phyloP scores from a whole-genome alignment of 1,139 yeast species.

The Nakaseomyces kungkrabaensis region DNA sequence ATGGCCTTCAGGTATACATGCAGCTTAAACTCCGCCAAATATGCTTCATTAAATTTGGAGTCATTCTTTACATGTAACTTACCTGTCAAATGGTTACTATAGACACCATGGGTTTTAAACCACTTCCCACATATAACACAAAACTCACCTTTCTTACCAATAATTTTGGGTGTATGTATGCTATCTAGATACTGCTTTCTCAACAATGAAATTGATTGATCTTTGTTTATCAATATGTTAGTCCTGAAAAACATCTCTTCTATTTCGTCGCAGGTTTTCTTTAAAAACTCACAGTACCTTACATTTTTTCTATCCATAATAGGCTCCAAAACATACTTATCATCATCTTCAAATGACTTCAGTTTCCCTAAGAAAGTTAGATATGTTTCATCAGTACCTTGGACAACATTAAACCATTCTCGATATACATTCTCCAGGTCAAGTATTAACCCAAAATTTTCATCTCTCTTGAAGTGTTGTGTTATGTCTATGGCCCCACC shows the following conservation, averaged over 20 bases:
- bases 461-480: constrained; percentile 46
- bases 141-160: constrained; percentile 32
- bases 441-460: constrained; percentile 53
- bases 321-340: constrained; percentile 21
- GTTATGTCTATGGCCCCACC: constrained; percentile 39
- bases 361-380: constrained; percentile 41
- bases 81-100: constrained; percentile 58
- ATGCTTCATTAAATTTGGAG: constrained; percentile 9
- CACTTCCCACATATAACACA: constrained; percentile 58
- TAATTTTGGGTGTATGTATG: constrained; percentile 18
- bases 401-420: constrained; percentile 39
- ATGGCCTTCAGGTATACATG: constrained; percentile 15
- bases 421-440: constrained; percentile 48
- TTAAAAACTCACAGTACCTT: constrained; percentile 38
- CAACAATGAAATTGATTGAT: neutral
- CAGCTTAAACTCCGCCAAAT: constrained; percentile 21
- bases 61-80: constrained; percentile 61
- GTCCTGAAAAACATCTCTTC: constrained; percentile 36
- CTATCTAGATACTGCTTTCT: constrained; percentile 27
- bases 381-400: constrained; percentile 34
- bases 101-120: constrained; percentile 61
- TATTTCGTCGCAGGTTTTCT: constrained; percentile 39
- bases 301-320: constrained; percentile 27
- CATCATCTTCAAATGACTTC: constrained; percentile 32
- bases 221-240: constrained; percentile 42